These are phyloP conservation scores for Berberis vulgaris DNA, from an alignment of 164 flowering plant genomes.

Conservation along the genomic window DNA sequence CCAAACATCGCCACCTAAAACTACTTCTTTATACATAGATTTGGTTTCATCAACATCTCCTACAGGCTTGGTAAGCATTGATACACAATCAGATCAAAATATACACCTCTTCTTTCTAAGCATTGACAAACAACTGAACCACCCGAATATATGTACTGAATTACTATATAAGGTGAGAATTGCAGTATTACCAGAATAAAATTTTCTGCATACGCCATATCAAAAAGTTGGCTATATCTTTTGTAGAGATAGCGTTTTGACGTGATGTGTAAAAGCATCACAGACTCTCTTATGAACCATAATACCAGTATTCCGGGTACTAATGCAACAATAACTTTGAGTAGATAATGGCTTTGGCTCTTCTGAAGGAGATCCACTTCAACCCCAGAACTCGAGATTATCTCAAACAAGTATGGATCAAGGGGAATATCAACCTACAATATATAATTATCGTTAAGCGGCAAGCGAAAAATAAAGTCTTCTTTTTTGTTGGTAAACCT, in stretches of 20 bases:
- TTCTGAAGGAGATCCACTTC: slow-evolving; percentile 95
- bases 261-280: slow-evolving; percentile 66
- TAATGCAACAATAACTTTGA: slow-evolving; percentile 58
- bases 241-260: slow-evolving; percentile 66
- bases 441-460: slow-evolving; percentile 3
- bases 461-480: not conserved
- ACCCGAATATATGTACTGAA: not conserved
- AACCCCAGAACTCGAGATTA: slow-evolving; percentile 74
- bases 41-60: slow-evolving; percentile 62
- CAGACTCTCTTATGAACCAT: slow-evolving; percentile 68
- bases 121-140: not conserved
- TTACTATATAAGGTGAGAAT: not conserved
- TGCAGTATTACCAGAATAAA: slow-evolving; percentile 63
- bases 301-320: slow-evolving; percentile 77
- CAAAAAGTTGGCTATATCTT: slow-evolving; percentile 78
- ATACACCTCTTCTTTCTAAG: no score
- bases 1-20: slow-evolving; percentile 97
- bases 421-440: slow-evolving; percentile 94
- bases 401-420: slow-evolving; percentile 90
- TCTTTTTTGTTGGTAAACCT: not conserved
- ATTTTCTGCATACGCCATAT: slow-evolving; percentile 87
- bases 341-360: slow-evolving; percentile 66
- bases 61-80: slow-evolving; percentile 52
- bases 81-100: not conserved
- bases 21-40: slow-evolving; percentile 84